These are phyloP conservation scores for Aspergillus uvarum DNA, from an alignment of 2,329 filamentous ascomycete genomes.

Conservation along the genomic window DNA sequence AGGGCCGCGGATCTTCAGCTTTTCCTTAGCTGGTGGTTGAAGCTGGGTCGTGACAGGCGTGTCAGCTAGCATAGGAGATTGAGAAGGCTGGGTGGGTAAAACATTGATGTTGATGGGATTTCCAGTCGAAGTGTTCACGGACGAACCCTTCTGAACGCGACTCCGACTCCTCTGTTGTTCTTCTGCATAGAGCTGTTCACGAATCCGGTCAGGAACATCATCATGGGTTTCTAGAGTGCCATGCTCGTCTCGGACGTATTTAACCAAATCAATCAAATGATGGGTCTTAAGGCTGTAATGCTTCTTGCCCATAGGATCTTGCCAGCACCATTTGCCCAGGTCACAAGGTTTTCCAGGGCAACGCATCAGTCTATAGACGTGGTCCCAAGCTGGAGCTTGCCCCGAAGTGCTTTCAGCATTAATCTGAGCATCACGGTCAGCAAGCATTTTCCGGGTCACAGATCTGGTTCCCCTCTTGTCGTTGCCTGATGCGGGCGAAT, in stretches of 20 bases:
- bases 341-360: slow-evolving; percentile 31
- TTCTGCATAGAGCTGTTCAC: slow-evolving; percentile 16
- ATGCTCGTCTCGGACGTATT: slow-evolving; percentile 21
- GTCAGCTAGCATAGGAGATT: too few species aligned
- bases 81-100: too few species aligned
- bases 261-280: slow-evolving; percentile 32
- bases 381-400: slow-evolving; percentile 26
- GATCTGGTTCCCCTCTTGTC: slow-evolving; percentile 23
- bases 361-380: slow-evolving; percentile 34
- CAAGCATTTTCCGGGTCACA: slow-evolving; percentile 27
- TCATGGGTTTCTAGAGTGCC: slow-evolving; percentile 14
- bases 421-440: slow-evolving; percentile 23
- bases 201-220: slow-evolving; percentile 11
- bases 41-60: too few species aligned
- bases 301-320: slow-evolving; percentile 33
- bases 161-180: slow-evolving; percentile 13
- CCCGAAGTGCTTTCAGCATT: slow-evolving; percentile 25
- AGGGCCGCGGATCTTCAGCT: too few species aligned
- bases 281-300: slow-evolving; percentile 33
- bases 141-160: neutral
- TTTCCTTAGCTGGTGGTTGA: too few species aligned
- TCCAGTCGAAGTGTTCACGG: neutral
- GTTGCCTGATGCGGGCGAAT: neutral
- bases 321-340: slow-evolving; percentile 32
- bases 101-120: neutral